These are phyloP conservation scores for Buxus sempervirens DNA, from an alignment of 164 flowering plant species.

Conservation along the genomic window DNA sequence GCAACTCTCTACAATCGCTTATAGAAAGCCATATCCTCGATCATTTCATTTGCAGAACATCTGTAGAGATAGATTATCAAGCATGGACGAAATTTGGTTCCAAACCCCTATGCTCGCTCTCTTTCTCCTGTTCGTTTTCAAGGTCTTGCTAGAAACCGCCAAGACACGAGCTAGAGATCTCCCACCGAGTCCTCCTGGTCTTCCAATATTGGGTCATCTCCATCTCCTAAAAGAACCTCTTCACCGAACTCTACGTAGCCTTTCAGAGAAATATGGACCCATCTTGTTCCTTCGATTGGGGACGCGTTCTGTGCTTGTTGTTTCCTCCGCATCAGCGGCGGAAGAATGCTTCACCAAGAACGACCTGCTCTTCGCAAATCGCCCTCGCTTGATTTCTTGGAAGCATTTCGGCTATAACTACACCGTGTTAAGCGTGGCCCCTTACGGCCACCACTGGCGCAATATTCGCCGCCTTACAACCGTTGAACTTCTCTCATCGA, in stretches of 20 bases:
- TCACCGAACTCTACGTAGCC: conserved; percentile 16
- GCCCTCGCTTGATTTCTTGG: conserved; percentile 26
- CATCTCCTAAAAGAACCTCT: conserved; percentile 30
- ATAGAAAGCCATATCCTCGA: too few species aligned
- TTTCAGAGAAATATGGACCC: conserved; percentile 27
- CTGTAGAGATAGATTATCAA: too few species aligned
- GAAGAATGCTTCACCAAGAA: conserved; percentile 37
- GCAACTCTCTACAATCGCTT: too few species aligned
- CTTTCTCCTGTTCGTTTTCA: not conserved
- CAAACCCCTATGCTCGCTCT: not conserved
- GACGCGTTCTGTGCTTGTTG: conserved; percentile 27
- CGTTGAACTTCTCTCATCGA: conserved; percentile 14
- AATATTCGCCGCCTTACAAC: conserved; percentile 22
- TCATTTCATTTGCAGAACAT: too few species aligned
- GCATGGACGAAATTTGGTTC: not conserved
- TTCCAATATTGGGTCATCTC: conserved; percentile 40
- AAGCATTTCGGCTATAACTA: conserved; percentile 26
- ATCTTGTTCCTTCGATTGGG: conserved; percentile 30
- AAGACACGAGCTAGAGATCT: not conserved
- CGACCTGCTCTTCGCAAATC: conserved; percentile 35
- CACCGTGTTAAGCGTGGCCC: conserved; percentile 18
- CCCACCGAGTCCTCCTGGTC: conserved; percentile 21
- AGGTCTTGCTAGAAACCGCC: not conserved
- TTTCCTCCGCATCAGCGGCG: conserved; percentile 28
- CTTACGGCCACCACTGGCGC: conserved; percentile 45